Percentiles rank a stretch among this genome's conserved stretches.
phyloP scores from a whole-genome alignment of 176 grass and related monocot species.

The Puccinellia tenuiflora region DNA sequence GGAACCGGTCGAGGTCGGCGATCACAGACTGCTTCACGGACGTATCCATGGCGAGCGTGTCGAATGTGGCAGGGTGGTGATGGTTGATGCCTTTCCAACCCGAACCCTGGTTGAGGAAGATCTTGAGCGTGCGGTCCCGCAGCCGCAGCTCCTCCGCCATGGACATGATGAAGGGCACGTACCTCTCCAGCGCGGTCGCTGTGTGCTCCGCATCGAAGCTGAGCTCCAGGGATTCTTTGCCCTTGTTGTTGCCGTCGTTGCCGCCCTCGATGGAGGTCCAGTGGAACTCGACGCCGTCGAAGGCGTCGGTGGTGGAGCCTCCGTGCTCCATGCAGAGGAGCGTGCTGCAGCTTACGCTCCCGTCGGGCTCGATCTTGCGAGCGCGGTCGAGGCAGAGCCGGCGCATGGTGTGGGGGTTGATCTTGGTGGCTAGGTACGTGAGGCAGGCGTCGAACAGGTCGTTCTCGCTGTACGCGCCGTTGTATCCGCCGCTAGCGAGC shows the following conservation, averaged over 20 bases:
- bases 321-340: background rate
- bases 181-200: background rate
- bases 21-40: background rate
- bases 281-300: background rate
- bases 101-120: slow-evolving; percentile 21
- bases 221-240: background rate
- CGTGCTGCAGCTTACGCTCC: background rate
- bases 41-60: too few species aligned
- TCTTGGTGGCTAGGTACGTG: slow-evolving; percentile 26
- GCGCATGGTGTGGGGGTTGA: slow-evolving; percentile 18
- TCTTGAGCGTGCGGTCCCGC: slow-evolving; percentile 18
- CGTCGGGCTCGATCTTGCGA: background rate
- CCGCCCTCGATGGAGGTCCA: background rate
- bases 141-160: background rate
- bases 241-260: background rate
- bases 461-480: background rate
- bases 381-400: background rate
- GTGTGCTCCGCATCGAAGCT: background rate
- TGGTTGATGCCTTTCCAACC: too few species aligned
- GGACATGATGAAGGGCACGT: slow-evolving; percentile 8
- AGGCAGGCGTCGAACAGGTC: slow-evolving; percentile 10
- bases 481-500: background rate
- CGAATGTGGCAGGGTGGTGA: too few species aligned
- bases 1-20: slow-evolving; percentile 26
- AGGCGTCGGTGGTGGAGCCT: background rate